These are phyloP conservation scores for Trichopus zeylanicus DNA, from an alignment of 116 monocot genomes.

Conservation along the genomic window DNA sequence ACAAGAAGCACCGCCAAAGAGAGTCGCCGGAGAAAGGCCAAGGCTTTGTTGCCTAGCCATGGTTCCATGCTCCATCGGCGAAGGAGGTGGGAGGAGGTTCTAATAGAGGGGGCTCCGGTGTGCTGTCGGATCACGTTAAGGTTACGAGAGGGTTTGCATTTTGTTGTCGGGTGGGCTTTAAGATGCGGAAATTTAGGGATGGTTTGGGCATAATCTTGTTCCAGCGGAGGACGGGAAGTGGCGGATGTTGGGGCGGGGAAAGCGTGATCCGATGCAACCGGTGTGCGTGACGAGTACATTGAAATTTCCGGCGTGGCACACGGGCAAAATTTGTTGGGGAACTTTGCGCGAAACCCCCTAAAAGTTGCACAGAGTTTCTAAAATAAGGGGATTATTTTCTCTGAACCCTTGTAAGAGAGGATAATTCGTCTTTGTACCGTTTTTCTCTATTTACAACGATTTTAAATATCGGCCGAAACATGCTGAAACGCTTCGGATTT, in stretches of 20 bases:
- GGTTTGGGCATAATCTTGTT: background rate
- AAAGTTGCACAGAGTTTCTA: no score
- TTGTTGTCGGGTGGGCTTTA: background rate
- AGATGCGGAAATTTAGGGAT: background rate
- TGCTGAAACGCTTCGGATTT: no score
- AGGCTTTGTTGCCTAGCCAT: constrained; percentile 8
- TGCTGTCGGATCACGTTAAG: background rate
- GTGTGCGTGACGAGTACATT: background rate
- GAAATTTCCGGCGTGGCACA: constrained; percentile 8
- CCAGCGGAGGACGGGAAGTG: constrained; percentile 1
- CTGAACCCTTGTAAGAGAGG: no score
- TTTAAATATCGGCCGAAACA: no score
- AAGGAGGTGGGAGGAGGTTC: background rate
- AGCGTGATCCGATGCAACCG: constrained; percentile 28
- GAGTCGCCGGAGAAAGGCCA: constrained; percentile 3
- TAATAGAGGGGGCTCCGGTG: background rate
- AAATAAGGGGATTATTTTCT: no score
- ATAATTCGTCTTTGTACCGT: no score
- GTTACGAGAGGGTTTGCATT: background rate
- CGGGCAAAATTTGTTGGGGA: background rate
- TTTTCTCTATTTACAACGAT: no score
- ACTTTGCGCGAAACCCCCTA: no score
- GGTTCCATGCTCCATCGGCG: constrained; percentile 15
- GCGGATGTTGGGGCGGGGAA: constrained; percentile 3
- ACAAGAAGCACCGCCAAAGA: constrained; percentile 12